These are phyloP conservation scores for Echinosphaeria canescens DNA, from an alignment of 2,329 filamentous ascomycete genomes.

Conservation along the genomic window DNA sequence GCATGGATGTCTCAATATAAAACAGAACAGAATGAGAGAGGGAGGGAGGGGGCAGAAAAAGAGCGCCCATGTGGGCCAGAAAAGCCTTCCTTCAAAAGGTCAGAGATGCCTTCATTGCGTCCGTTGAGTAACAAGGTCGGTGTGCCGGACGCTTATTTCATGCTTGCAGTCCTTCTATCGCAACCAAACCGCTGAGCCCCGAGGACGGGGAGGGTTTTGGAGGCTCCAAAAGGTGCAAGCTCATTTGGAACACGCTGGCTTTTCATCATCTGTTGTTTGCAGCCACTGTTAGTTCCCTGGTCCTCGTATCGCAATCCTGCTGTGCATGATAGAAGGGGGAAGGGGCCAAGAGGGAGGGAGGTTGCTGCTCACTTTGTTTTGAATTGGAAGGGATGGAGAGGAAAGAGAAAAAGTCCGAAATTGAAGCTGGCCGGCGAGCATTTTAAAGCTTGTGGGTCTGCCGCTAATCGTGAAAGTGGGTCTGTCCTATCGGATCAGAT, in stretches of 20 bases:
- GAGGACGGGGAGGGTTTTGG: conserved; percentile 69
- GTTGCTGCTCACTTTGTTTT: conserved; percentile 63
- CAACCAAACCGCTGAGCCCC: conserved; percentile 76
- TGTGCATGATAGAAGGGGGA: too few species aligned
- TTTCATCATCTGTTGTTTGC: conserved; percentile 76
- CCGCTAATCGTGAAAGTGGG: too few species aligned
- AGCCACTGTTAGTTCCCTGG: background rate
- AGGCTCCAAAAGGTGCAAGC: conserved; percentile 42
- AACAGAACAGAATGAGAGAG: conserved; percentile 2
- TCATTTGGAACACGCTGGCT: conserved; percentile 92
- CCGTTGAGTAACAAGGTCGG: conserved; percentile 85
- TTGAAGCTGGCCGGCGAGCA: too few species aligned
- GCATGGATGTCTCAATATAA: too few species aligned
- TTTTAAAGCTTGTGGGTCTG: too few species aligned
- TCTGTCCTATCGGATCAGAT: too few species aligned
- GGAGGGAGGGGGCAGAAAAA: conserved; percentile 1
- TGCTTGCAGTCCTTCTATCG: conserved; percentile 40
- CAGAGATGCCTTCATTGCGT: conserved; percentile 99
- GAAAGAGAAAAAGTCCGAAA: conserved; percentile 25
- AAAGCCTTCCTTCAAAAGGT: conserved; percentile 16
- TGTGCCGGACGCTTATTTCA: conserved; percentile 99
- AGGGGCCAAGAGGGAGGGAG: background rate
- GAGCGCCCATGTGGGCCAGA: too few species aligned
- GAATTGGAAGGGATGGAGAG: conserved; percentile 88
- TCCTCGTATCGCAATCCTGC: too few species aligned